Percentiles rank a stretch among this genome's conserved stretches.
Conservation (phyloP, 106 monocot genomes). For the Posidonia australis region DNA sequence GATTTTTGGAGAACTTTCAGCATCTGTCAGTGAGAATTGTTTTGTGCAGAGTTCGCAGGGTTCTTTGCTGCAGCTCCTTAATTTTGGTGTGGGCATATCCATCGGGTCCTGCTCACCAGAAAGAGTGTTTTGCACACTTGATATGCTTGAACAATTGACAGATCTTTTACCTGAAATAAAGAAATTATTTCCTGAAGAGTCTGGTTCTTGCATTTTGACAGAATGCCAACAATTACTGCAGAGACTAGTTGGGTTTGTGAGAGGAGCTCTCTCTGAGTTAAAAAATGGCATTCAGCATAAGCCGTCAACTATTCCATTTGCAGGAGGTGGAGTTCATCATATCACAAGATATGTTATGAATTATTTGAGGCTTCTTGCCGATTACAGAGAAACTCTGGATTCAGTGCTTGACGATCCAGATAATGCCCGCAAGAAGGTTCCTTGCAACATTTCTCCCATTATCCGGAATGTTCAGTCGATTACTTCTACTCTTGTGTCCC, state of each 20-base stretch:
- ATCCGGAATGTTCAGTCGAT: constrained; percentile 22
- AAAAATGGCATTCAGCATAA: constrained; percentile 23
- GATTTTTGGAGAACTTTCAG: constrained; percentile 34
- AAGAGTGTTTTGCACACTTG: constrained; percentile 43
- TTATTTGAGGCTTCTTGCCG: constrained; percentile 36
- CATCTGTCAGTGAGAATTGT: constrained; percentile 20
- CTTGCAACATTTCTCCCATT: background rate
- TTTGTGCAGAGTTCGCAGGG: constrained; percentile 40
- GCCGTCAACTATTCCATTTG: constrained; percentile 19
- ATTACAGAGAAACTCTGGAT: constrained; percentile 40
- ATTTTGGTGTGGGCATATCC: constrained; percentile 39
- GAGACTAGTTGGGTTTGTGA: constrained; percentile 31
- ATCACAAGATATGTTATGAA: constrained; percentile 77
- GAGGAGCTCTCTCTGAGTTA: constrained; percentile 25
- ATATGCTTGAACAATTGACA: constrained; percentile 42
- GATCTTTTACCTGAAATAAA: constrained; percentile 35
- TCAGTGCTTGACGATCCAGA: constrained; percentile 25
- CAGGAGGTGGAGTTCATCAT: constrained; percentile 46
- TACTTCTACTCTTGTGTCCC: constrained; percentile 31
- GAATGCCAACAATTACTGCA: constrained; percentile 45
- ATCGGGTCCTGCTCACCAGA: constrained; percentile 37
- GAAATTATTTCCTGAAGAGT: constrained; percentile 30
- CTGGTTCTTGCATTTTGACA: constrained; percentile 21
- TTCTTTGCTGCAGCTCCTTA: constrained; percentile 42
- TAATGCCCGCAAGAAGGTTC: background rate